phyloP scores from a whole-genome alignment of 192 early-diverging fungal genomes.

The Backusella australiensis region DNA sequence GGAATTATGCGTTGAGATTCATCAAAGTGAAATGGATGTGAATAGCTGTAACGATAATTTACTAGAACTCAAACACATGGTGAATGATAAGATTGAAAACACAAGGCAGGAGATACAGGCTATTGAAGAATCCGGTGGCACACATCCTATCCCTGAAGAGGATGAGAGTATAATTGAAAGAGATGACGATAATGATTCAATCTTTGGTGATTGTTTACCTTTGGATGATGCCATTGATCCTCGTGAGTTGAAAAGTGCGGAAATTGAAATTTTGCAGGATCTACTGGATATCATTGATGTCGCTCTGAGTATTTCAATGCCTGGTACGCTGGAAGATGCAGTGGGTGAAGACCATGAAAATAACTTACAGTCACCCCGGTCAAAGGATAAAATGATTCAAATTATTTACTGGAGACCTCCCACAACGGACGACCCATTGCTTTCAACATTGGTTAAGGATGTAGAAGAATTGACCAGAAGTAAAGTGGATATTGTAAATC shows the following conservation, averaged over 20 bases:
- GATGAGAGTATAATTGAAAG: not conserved
- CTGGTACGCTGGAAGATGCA: slow-evolving; percentile 25
- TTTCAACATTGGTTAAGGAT: slow-evolving; percentile 21
- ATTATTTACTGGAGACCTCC: slow-evolving; percentile 54
- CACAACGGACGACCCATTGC: slow-evolving; percentile 22
- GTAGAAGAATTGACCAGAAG: slow-evolving; percentile 28
- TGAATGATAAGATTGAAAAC: slow-evolving; percentile 29
- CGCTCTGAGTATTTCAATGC: slow-evolving; percentile 50
- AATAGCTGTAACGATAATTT: slow-evolving; percentile 70
- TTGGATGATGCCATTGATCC: slow-evolving; percentile 12
- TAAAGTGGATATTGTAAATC: slow-evolving; percentile 35
- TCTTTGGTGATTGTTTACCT: slow-evolving; percentile 22
- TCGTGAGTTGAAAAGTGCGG: slow-evolving; percentile 11
- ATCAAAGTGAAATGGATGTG: slow-evolving; percentile 77
- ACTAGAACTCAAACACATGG: slow-evolving; percentile 53
- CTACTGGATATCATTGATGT: slow-evolving; percentile 44
- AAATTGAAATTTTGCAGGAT: slow-evolving; percentile 33
- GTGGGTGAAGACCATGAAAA: slow-evolving; percentile 7
- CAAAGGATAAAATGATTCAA: slow-evolving; percentile 52
- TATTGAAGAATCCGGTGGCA: not conserved
- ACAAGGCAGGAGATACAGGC: not conserved
- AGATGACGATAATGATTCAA: slow-evolving; percentile 21
- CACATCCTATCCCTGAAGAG: not conserved
- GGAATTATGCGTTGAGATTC: slow-evolving; percentile 66
- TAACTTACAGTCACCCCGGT: slow-evolving; percentile 41